Evolutionary conservation across 129 eudicot species (phyloP), one percentile per base, ranked within the genome.

Genomic region (Helianthus tuberosus): DNA sequence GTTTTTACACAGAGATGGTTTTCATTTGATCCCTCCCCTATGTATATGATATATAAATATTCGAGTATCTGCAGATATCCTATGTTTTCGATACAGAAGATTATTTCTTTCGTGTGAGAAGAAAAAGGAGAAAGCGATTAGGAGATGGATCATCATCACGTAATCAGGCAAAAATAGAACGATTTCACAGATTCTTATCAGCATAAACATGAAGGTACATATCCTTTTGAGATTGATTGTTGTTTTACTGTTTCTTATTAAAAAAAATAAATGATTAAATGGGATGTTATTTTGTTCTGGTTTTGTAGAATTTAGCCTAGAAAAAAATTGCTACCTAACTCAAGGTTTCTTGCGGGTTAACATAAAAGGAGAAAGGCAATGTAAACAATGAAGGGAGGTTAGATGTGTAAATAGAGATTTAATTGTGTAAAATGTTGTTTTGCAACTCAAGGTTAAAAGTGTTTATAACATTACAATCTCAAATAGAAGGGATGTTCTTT

Each of bases 21-120:
- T 41, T 39, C 8, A 39, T 39, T 39, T 3, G 44, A 39, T 39
- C 44, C 44, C 8, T 39, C 44, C 44, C 44, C 47, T 6, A 13
- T 12, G 8, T 38, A 39, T 14, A 38, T 5, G 43, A 55, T 71
- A 44, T 67, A 57, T 75, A 62, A 78, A 66, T 13, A 20, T 54
- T 59, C 7, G 8, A 60, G 47, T 52, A 62, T 20, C 29, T 32
- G 75, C 97, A 94, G 98, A 91, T 94, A 69, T 94, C 96, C 0
- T 94, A 94, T 73, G 98, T 90, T 55, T 88, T 94, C 2, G 98
- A 90, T 82, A 90, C 98, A 23, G 98, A 90, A 83, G 98, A 94
- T 81, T 88, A 77, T 68, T 85, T 89, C 35, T 75, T 58, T 57
- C 91, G 96, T 29, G 65, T 68, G 80, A 83, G 87, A 82, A 81